Conservation (phyloP, 768 basidiomycete species). For the Rossbeevera mucosa region DNA sequence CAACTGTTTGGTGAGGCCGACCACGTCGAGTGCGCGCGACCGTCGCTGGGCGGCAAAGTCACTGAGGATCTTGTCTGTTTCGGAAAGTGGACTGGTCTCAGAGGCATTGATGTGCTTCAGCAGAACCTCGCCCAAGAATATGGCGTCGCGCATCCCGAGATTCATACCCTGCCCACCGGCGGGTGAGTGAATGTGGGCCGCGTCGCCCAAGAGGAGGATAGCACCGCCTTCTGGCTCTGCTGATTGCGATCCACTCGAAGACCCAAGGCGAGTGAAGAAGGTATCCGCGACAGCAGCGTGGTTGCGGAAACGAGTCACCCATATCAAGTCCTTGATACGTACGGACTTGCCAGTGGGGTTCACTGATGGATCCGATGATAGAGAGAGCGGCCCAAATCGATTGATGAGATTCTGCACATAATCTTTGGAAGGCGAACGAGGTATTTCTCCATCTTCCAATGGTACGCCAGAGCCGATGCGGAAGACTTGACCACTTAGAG, state of each 20-base stretch:
- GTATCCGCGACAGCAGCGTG: conserved; percentile 43
- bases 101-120: neutral
- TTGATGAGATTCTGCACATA: conserved; percentile 45
- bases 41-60: neutral
- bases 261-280: conserved; percentile 32
- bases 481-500: neutral
- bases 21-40: neutral
- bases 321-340: conserved; percentile 37
- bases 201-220: neutral
- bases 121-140: neutral
- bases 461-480: neutral
- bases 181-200: neutral
- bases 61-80: neutral
- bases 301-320: conserved; percentile 47
- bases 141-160: neutral
- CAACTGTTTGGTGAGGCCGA: conserved; percentile 9
- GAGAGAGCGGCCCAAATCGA: conserved; percentile 34
- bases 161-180: neutral
- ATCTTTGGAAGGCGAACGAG: conserved; percentile 32
- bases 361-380: conserved; percentile 36
- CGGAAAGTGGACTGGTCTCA: neutral
- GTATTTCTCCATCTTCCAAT: neutral
- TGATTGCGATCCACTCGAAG: neutral
- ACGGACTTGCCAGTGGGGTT: conserved; percentile 31
- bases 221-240: conserved; percentile 7